Percentiles rank a stretch among this genome's conserved stretches.
Conservation (phyloP, 495 filamentous ascomycete species). For the Bombardia bombarda region DNA sequence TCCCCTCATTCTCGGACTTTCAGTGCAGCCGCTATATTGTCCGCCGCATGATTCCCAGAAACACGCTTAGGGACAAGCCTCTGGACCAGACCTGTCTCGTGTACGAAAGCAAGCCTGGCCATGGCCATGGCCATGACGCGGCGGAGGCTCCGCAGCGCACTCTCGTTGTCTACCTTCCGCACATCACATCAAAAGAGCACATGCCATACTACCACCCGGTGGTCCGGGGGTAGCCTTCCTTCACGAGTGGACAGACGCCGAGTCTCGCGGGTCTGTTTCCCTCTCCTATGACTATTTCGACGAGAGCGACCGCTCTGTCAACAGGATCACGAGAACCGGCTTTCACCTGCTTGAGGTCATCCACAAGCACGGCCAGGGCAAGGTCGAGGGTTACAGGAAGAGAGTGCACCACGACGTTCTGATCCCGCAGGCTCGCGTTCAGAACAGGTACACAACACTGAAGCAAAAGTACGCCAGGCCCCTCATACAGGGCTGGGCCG, state of each 20-base stretch:
- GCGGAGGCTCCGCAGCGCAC: conserved; percentile 23
- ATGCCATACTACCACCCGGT: conserved; percentile 84
- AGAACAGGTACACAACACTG: conserved; percentile 74
- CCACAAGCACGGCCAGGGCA: conserved; percentile 68
- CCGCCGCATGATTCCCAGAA: conserved; percentile 71
- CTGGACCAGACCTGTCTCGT: conserved; percentile 77
- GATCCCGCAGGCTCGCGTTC: conserved; percentile 61
- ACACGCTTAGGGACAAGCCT: conserved; percentile 61
- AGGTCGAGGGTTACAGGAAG: conserved; percentile 57
- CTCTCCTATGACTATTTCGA: conserved; percentile 62
- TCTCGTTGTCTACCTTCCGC: conserved; percentile 74
- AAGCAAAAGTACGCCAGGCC: conserved; percentile 64
- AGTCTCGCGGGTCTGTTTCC: conserved; percentile 45
- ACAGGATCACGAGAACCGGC: conserved; percentile 62
- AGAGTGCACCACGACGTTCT: conserved; percentile 68
- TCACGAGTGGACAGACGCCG: conserved; percentile 46
- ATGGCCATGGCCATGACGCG: not conserved
- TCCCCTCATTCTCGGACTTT: conserved; percentile 20
- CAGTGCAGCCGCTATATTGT: conserved; percentile 43
- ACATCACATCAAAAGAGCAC: conserved; percentile 49
- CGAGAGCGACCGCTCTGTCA: conserved; percentile 20
- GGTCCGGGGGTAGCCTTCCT: conserved; percentile 67
- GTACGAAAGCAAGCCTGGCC: conserved; percentile 31
- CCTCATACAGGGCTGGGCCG: conserved; percentile 67
- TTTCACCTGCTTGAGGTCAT: conserved; percentile 60